A percentile compares a stretch with the other conserved stretches of the same genome.
Conservation (phyloP, 2,329 filamentous ascomycete genomes). For the Ophiostoma sp. region DNA sequence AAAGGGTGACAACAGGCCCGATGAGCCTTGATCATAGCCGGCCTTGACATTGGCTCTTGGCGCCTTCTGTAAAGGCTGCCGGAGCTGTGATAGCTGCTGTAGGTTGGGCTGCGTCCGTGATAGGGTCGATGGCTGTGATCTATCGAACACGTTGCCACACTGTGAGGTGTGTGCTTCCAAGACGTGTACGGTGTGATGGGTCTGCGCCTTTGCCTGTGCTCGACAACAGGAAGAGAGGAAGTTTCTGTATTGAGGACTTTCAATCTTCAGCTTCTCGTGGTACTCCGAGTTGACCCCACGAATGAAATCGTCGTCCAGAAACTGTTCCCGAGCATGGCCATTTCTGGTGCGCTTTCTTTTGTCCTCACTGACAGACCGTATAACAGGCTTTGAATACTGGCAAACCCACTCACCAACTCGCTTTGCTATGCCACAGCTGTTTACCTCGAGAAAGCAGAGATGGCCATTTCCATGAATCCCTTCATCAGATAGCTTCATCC, state of each 20-base stretch:
- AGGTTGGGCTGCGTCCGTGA: not conserved
- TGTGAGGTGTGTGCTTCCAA: not conserved
- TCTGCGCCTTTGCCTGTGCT: not conserved
- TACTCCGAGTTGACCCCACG: constrained; percentile 11
- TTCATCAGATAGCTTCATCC: constrained; percentile 41
- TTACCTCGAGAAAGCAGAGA: constrained; percentile 50
- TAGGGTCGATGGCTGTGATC: not conserved
- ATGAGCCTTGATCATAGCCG: no score
- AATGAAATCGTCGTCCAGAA: not conserved
- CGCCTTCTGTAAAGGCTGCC: not conserved
- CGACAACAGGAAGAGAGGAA: not conserved
- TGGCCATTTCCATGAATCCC: constrained; percentile 52
- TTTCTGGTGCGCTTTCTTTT: not conserved
- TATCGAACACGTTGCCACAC: no score
- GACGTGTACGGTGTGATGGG: not conserved
- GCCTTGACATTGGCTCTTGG: not conserved
- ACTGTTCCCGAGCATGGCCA: not conserved
- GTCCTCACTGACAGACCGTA: not conserved
- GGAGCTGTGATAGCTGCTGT: not conserved
- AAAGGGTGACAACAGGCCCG: no score
- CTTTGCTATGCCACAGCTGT: constrained; percentile 42
- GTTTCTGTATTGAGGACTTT: not conserved
- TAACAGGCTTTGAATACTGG: not conserved
- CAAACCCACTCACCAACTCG: constrained; percentile 21
- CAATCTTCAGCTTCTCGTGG: constrained; percentile 10